phyloP scores from a whole-genome alignment of 306 rosid species.

The Cercis canadensis region DNA sequence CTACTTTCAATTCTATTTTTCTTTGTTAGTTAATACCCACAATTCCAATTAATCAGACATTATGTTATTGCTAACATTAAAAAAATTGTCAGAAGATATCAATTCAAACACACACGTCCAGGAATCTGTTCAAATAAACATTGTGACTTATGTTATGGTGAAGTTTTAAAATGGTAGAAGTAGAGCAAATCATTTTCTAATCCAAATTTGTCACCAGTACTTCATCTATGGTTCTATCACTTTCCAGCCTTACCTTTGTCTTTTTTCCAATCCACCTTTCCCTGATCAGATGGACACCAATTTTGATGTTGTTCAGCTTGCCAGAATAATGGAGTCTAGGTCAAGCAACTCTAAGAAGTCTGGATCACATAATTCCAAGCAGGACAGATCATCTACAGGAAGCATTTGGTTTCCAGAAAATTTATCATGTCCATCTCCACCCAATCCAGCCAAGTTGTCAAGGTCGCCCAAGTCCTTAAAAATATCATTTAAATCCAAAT shows the following conservation, averaged over 20 bases:
- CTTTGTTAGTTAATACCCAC: too few relatives aligned
- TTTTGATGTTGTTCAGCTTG: slow-evolving; percentile 31
- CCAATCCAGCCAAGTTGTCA: slow-evolving; percentile 9
- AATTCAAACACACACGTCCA: neutral
- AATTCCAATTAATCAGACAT: too few relatives aligned
- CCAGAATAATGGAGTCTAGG: slow-evolving; percentile 46
- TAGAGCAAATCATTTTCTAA: too few relatives aligned
- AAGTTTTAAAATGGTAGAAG: too few relatives aligned
- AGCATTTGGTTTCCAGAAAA: slow-evolving; percentile 32
- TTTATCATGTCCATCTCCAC: slow-evolving; percentile 18
- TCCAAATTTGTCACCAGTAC: slow-evolving; percentile 5
- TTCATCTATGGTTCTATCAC: neutral
- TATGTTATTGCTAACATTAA: too few relatives aligned
- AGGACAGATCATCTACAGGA: neutral
- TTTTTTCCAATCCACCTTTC: neutral
- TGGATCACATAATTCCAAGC: neutral
- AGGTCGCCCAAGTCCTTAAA: slow-evolving; percentile 43
- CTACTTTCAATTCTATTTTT: too few relatives aligned
- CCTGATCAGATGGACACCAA: neutral
- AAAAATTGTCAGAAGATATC: too few relatives aligned
- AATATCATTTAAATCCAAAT: slow-evolving; percentile 28
- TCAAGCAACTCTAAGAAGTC: slow-evolving; percentile 67
- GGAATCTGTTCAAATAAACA: slow-evolving; percentile 25
- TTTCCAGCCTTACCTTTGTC: neutral
- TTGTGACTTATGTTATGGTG: too few relatives aligned